Evolutionary conservation across 768 basidiomycete genomes (phyloP).

Genomic region (Gelatoporia subvermispora): DNA sequence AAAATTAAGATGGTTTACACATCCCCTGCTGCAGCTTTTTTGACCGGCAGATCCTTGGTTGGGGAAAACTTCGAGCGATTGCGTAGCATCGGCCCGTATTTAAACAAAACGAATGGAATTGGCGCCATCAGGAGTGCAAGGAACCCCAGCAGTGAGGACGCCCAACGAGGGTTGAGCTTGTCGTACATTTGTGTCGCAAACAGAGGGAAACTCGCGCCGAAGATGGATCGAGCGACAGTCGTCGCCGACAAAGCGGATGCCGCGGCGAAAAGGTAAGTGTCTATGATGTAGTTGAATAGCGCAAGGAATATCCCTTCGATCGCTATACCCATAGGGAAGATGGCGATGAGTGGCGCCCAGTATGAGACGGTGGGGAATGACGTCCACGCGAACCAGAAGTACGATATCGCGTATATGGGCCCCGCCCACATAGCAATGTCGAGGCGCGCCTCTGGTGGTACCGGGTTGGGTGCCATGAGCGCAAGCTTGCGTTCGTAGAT

Average conservation of each 20-base stretch:
- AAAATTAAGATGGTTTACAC: too few relatives aligned
- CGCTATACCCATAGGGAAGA: conserved; percentile 43
- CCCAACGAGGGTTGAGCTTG: conserved; percentile 49
- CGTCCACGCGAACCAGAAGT: conserved; percentile 73
- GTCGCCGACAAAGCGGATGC: conserved; percentile 56
- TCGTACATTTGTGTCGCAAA: conserved; percentile 42
- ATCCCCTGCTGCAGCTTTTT: too few relatives aligned
- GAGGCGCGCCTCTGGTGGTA: conserved; percentile 61
- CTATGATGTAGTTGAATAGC: conserved; percentile 60
- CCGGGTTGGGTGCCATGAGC: conserved; percentile 47
- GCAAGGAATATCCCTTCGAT: conserved; percentile 53
- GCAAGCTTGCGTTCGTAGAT: conserved; percentile 41
- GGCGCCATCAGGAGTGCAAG: conserved; percentile 52
- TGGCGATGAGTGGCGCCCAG: conserved; percentile 51
- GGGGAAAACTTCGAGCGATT: conserved; percentile 22
- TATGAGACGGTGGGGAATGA: conserved; percentile 47
- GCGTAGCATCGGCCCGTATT: conserved; percentile 20
- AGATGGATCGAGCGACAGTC: conserved; percentile 42
- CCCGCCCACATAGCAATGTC: conserved; percentile 45
- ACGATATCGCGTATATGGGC: conserved; percentile 46
- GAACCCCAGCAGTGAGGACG: conserved; percentile 51
- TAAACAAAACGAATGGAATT: conserved; percentile 22
- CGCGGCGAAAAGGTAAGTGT: conserved; percentile 52
- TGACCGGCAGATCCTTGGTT: not conserved
- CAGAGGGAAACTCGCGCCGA: conserved; percentile 26